phyloP scores from a whole-genome alignment of 352 stramenopile species.

The Phytophthora boehmeriae region DNA sequence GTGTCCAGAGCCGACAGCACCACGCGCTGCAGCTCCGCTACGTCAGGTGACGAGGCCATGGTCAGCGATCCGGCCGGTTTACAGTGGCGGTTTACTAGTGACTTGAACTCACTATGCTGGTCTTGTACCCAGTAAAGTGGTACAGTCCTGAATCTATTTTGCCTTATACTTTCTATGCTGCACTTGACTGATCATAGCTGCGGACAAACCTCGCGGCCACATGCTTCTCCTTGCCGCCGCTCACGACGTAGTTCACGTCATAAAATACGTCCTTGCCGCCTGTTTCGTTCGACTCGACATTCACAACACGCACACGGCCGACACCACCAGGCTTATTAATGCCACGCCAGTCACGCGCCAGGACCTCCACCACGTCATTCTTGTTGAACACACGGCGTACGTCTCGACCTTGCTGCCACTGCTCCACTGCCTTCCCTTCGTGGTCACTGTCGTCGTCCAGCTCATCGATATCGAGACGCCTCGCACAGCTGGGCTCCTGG shows the following conservation, averaged over 20 bases:
- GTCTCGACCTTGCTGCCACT: conserved; percentile 24
- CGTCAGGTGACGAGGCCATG: conserved; percentile 1
- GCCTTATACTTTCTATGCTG: conserved; percentile 19
- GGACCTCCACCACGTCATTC: conserved; percentile 61
- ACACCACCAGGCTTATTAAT: conserved; percentile 80
- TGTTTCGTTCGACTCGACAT: conserved; percentile 24
- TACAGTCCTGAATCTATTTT: conserved; percentile 1
- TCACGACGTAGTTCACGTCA: conserved; percentile 71
- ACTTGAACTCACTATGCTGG: not conserved
- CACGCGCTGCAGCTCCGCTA: conserved; percentile 30
- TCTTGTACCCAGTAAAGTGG: not conserved
- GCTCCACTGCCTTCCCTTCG: conserved; percentile 20
- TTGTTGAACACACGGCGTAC: conserved; percentile 44
- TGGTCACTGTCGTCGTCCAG: conserved; percentile 42
- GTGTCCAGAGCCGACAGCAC: conserved; percentile 60
- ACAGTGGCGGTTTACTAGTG: not conserved
- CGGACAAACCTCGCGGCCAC: conserved; percentile 64
- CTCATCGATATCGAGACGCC: conserved; percentile 55
- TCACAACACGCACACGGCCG: conserved; percentile 55
- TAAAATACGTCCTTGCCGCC: conserved; percentile 46
- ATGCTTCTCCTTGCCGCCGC: conserved; percentile 58
- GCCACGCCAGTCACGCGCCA: conserved; percentile 56
- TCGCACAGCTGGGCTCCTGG: conserved; percentile 37
- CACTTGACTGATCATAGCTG: conserved; percentile 28
- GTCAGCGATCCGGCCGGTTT: not conserved